Conservation (phyloP, 2,329 filamentous ascomycete genomes). For the Calonectria pseudoturangicola region DNA sequence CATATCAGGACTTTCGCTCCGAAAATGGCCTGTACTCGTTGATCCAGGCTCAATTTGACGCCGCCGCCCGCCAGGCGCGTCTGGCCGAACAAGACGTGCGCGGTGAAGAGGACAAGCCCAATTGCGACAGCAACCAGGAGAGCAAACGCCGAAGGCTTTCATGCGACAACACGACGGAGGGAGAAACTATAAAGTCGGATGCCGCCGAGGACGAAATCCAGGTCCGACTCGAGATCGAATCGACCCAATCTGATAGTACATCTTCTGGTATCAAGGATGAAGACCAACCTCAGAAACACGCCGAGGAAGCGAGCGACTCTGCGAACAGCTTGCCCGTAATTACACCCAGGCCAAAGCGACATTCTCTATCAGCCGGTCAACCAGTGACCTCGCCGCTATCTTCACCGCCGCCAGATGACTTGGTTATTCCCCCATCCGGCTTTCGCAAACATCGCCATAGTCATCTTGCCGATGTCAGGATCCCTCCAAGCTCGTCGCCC, state of each 20-base stretch:
- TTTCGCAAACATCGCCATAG: slow-evolving; percentile 50
- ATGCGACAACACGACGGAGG: slow-evolving; percentile 45
- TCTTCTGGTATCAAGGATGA: slow-evolving; percentile 40
- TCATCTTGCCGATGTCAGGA: slow-evolving; percentile 47
- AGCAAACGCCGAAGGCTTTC: slow-evolving; percentile 61
- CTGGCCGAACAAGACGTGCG: slow-evolving; percentile 52
- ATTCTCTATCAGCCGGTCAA: slow-evolving; percentile 47
- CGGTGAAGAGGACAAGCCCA: slow-evolving; percentile 45
- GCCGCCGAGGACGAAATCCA: slow-evolving; percentile 51
- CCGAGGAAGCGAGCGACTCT: slow-evolving; percentile 8
- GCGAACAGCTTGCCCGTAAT: slow-evolving; percentile 39
- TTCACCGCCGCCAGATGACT: slow-evolving; percentile 60
- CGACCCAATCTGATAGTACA: slow-evolving; percentile 41
- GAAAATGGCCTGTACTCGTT: slow-evolving; percentile 83
- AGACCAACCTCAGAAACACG: slow-evolving; percentile 33
- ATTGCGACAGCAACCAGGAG: slow-evolving; percentile 47
- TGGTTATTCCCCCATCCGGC: slow-evolving; percentile 52
- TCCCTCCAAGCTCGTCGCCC: slow-evolving; percentile 69
- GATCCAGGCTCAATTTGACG: slow-evolving; percentile 80
- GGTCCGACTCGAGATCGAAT: slow-evolving; percentile 45
- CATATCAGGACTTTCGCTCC: slow-evolving; percentile 79
- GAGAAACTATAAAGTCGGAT: slow-evolving; percentile 33
- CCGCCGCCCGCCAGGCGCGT: slow-evolving; percentile 64
- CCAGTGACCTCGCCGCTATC: slow-evolving; percentile 61
- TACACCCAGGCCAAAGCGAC: slow-evolving; percentile 47